phyloP scores from a whole-genome alignment of 768 basidiomycete species.

The Cystobasidium ongulense region DNA sequence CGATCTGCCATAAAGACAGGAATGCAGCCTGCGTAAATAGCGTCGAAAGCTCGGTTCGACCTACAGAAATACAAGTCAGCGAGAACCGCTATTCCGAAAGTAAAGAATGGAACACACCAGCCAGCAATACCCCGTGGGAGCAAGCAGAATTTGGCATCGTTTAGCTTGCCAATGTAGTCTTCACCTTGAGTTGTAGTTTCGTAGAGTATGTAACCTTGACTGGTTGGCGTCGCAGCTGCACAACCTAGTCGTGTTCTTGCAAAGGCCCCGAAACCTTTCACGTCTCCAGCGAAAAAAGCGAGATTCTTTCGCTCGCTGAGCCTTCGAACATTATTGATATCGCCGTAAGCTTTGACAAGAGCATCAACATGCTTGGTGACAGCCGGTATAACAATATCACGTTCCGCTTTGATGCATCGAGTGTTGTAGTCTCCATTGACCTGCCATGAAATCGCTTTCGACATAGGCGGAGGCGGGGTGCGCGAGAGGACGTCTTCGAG shows the following conservation, averaged over 20 bases:
- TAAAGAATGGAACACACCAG: conserved; percentile 32
- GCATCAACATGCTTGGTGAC: conserved; percentile 37
- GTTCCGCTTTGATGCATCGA: conserved; percentile 41
- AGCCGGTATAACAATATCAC: conserved; percentile 40
- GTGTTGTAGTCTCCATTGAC: conserved; percentile 42
- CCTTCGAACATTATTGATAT: conserved; percentile 27
- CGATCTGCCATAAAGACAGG: conserved; percentile 48
- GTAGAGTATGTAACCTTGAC: conserved; percentile 31
- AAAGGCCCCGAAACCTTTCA: conserved; percentile 38
- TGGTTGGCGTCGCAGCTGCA: background rate
- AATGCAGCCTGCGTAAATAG: conserved; percentile 49
- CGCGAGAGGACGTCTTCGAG: conserved; percentile 38
- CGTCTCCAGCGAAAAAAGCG: conserved; percentile 39
- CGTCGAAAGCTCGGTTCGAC: conserved; percentile 47
- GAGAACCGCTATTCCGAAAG: background rate
- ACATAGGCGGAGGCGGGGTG: conserved; percentile 40
- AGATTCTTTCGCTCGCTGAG: conserved; percentile 33
- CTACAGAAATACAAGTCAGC: conserved; percentile 38
- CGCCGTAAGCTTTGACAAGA: conserved; percentile 34
- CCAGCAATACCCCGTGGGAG: conserved; percentile 39
- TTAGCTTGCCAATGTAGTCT: conserved; percentile 38
- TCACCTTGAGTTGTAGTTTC: conserved; percentile 30
- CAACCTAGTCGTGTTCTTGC: conserved; percentile 37
- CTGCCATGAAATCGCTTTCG: conserved; percentile 40
- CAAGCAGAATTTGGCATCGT: conserved; percentile 40